Evolutionary conservation across 176 grass and related monocot species (phyloP), one percentile per base, ranked within the genome.

Genomic region (Lolium perenne): DNA sequence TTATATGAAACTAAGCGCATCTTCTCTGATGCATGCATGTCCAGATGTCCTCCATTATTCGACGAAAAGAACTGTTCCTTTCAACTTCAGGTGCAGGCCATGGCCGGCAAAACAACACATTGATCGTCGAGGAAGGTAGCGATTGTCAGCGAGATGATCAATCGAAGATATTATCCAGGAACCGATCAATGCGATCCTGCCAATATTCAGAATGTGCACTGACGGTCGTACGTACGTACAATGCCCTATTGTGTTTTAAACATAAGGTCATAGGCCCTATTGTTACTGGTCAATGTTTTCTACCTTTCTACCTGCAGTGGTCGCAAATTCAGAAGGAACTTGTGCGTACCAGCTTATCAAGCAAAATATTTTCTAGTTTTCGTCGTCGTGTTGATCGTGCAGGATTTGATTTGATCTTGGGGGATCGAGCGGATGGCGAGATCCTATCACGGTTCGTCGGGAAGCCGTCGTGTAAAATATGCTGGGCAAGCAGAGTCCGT

Each of bases 121-220:
- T 75, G 72, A 53, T 75, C 72, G 4, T 75, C 14, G 47, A 51
- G 10, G 11, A 20, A 47, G 65, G 23, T 56, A 20, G 23, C 66
- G 58, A 23, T 59, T 87, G 80, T 91, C 85, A 83, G 68, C 48
- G 14, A 9, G 35, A n/a, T 4, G 57, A 68, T 74, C 80, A 60
- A 49, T 83, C 56, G 5, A 80, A 59, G 80, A 91, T 83, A 83
- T 57, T 20, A 66, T 82, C 54, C n/a, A 59, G 4, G 80, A 47
- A 68, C 17, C 47, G 21, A 61, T 60, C 78, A 71, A 35, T 47
- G 72, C 5, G 35, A n/a, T 57, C 10, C 41, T 53, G 29, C n/a
- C 68, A 58, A 32, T 48, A 55, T 74, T 35, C 25, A 65, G 62
- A 59, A 18, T 47, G 20, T 22, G 15, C 46, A 8, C 68, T 79